phyloP scores from a whole-genome alignment of 148 eudicot species.

The Fagopyrum esculentum region DNA sequence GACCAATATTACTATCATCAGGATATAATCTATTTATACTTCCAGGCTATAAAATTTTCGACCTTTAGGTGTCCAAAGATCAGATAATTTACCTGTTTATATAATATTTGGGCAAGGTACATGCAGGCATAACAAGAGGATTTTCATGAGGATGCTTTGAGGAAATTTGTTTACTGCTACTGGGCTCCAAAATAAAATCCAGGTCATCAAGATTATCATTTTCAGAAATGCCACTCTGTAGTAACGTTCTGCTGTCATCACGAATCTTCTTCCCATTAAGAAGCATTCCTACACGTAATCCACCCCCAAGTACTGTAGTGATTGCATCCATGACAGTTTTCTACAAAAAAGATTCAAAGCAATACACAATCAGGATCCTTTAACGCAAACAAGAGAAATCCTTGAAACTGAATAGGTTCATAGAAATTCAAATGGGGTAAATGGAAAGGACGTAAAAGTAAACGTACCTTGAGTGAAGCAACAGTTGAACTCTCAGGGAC shows the following conservation, averaged over 20 bases:
- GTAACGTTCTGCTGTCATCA: conserved; percentile 82
- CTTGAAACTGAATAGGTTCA: too few species aligned
- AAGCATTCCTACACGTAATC: conserved; percentile 79
- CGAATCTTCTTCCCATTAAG: conserved; percentile 81
- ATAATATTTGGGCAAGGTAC: not conserved
- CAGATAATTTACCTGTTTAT: not conserved
- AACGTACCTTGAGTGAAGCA: conserved; percentile 79
- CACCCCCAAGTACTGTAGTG: conserved; percentile 63
- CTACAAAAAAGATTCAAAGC: conserved; percentile 20
- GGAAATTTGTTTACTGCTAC: not conserved
- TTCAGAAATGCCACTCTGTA: conserved; percentile 70
- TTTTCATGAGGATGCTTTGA: not conserved
- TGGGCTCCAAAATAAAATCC: conserved; percentile 73
- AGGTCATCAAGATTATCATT: conserved; percentile 49
- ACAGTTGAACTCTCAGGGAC: conserved; percentile 87
- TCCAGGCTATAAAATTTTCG: not conserved
- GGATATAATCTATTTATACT: not conserved
- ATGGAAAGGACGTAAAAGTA: not conserved
- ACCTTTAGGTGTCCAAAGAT: not conserved
- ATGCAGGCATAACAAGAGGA: not conserved
- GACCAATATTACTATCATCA: not conserved
- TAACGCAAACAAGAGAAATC: too few species aligned
- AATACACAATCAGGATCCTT: not conserved
- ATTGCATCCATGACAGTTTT: conserved; percentile 85
- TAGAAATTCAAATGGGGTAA: not conserved